Percentiles rank a stretch among this genome's conserved stretches.
Evolutionary conservation across 768 basidiomycete species (phyloP).

Genomic region (Hypholoma fasciculare): DNA sequence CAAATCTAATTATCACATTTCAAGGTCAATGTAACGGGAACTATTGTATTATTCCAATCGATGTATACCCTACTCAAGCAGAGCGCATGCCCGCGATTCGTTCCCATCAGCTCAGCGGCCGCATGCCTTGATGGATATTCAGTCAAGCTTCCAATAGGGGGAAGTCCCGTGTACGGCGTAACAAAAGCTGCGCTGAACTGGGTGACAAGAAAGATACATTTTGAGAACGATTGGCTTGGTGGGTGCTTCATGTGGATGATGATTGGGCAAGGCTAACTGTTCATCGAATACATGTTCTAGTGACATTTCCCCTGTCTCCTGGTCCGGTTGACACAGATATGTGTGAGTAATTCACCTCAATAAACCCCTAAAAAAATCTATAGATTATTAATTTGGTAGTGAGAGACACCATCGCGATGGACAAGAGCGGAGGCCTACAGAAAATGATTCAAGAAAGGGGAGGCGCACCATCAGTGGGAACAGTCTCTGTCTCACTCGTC

Average conservation of each 20-base stretch:
- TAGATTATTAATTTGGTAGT: neutral
- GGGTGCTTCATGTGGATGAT: neutral
- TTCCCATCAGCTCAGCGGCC: neutral
- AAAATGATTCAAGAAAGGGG: neutral
- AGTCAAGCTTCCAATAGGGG: neutral
- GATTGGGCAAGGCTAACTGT: neutral
- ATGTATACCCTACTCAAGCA: neutral
- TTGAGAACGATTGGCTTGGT: slow-evolving; percentile 14
- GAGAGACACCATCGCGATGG: neutral
- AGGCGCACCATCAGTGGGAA: neutral
- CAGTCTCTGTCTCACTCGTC: neutral
- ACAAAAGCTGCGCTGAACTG: slow-evolving; percentile 9
- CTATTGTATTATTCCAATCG: neutral
- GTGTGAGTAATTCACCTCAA: neutral
- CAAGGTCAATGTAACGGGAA: slow-evolving; percentile 2
- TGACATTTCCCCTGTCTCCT: neutral
- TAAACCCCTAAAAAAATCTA: neutral
- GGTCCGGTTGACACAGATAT: neutral
- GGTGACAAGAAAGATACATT: slow-evolving; percentile 9
- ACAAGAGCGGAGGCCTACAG: neutral
- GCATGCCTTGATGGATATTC: neutral
- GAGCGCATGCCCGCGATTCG: neutral
- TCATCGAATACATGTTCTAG: neutral
- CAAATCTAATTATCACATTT: neutral
- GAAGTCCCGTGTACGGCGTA: neutral